These are phyloP conservation scores for Linnemannia schmuckeri DNA, from an alignment of 192 early-diverging fungal species.

Conservation along the genomic window DNA sequence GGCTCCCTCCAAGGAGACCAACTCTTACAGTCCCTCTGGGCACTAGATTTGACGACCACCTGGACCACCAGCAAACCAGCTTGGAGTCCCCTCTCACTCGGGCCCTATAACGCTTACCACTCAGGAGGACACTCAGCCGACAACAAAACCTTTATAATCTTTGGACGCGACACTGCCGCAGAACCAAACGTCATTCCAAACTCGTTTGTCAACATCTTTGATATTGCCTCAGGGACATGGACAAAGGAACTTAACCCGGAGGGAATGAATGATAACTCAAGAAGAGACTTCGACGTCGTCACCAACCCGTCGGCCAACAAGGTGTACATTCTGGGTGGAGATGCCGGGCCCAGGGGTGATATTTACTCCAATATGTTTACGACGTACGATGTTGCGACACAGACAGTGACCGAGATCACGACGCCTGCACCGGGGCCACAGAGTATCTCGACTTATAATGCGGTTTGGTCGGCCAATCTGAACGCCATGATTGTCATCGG, in stretches of 20 bases:
- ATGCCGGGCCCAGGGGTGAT: constrained; percentile 4
- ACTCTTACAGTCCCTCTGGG: constrained; percentile 23
- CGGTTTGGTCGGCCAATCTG: constrained; percentile 31
- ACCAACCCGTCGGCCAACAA: constrained; percentile 33
- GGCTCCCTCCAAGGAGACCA: constrained; percentile 27
- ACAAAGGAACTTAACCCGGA: constrained; percentile 10
- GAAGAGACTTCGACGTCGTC: constrained; percentile 36
- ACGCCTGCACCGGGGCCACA: constrained; percentile 29
- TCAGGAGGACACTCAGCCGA: constrained; percentile 43
- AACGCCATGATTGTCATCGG: constrained; percentile 44
- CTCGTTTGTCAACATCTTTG: constrained; percentile 30
- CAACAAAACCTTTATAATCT: constrained; percentile 37
- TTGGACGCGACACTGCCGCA: constrained; percentile 44
- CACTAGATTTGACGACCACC: constrained; percentile 26
- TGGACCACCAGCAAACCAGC: constrained; percentile 39
- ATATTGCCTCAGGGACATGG: constrained; percentile 29
- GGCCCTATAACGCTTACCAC: constrained; percentile 46
- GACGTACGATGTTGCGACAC: constrained; percentile 13
- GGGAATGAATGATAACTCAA: constrained; percentile 22
- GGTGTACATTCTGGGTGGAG: constrained; percentile 45
- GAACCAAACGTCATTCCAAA: constrained; percentile 6
- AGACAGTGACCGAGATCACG: constrained; percentile 15
- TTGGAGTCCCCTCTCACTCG: constrained; percentile 23
- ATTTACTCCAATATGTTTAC: constrained; percentile 23
- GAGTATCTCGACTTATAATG: constrained; percentile 25